Conservation (phyloP, 2,329 filamentous ascomycete species). For the Ceratocystis colombiana region DNA sequence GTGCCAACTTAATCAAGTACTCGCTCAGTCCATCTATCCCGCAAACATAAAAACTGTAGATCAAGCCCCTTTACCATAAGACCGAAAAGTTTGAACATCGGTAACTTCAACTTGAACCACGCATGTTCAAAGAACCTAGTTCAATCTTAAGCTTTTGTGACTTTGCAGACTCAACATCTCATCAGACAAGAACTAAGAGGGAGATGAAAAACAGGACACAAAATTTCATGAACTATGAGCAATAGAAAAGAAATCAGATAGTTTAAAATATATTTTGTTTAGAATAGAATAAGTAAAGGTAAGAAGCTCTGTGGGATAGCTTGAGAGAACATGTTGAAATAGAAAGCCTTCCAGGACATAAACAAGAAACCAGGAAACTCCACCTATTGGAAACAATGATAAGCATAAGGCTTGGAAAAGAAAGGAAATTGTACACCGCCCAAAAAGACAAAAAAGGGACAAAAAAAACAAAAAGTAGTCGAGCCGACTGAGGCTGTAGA, state of each 20-base stretch:
- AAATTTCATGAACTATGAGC: not conserved
- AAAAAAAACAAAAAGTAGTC: conserved; percentile 16
- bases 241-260: not conserved
- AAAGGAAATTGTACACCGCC: not conserved
- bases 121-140: too few relatives aligned
- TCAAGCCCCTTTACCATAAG: too few relatives aligned
- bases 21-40: too few relatives aligned
- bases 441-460: conserved; percentile 3
- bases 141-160: too few relatives aligned
- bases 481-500: conserved; percentile 5
- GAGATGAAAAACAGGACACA: not conserved
- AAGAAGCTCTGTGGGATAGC: not conserved
- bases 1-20: too few relatives aligned
- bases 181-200: too few relatives aligned
- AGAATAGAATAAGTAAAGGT: not conserved
- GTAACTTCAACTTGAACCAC: too few relatives aligned
- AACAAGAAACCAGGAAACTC: not conserved
- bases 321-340: not conserved
- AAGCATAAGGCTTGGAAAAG: not conserved
- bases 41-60: too few relatives aligned
- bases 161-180: too few relatives aligned
- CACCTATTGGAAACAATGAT: not conserved
- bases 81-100: too few relatives aligned
- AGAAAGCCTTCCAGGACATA: not conserved
- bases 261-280: not conserved